Base-by-base conservation (phyloP, 805 yeast species). In the Wickerhamiella nectarea region DNA sequence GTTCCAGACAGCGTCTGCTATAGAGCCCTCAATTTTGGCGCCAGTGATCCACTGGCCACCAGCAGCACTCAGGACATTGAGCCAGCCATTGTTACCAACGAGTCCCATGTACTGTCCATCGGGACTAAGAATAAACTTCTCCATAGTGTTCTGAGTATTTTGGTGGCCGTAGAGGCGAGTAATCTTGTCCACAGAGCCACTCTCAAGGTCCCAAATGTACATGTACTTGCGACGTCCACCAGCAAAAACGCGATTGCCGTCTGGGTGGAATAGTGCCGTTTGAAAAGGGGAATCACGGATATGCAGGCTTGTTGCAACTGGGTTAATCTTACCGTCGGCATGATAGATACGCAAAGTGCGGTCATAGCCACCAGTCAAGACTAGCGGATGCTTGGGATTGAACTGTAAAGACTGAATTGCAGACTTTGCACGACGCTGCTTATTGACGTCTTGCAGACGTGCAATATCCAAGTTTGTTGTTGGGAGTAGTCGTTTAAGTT, bases 161-260 rank as follows among this genome's bases (percentile, higher is more conserved):
- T 84, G 95, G 56, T 87, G 94, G 3, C 98, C 98, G 59, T 87
- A 89, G 70, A 89, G 64, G 61, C 95, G 75, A 43, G 82, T 75
- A 34, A 91, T 76, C 63, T 87, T 91, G 51, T 86, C 94, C 36
- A 86, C 75, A 15, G 67, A 69, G 10, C 89, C 86, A 1, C 72
- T 65, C 12, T 75, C 74, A 41, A 91, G 67, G 60, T 86, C 87
- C 95, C 97, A 87, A 39, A 85, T 78, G 63, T 81, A 84, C 84
- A 91, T 78, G 58, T 79, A 87, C 46, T 83, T 72, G 66, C 98
- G 75, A 64, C 96, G 76, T 47, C 97, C 98, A 48, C 81, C 94
- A 2, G 93, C 82, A 57, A 75, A 79, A 8, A 89, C 76, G 48
- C 67, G 64, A 52, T 69, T 66, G 11, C 68, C 64, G 38, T 67